Evolutionary conservation across 768 basidiomycete genomes (phyloP).

Genomic region (Amanita fuliginea): DNA sequence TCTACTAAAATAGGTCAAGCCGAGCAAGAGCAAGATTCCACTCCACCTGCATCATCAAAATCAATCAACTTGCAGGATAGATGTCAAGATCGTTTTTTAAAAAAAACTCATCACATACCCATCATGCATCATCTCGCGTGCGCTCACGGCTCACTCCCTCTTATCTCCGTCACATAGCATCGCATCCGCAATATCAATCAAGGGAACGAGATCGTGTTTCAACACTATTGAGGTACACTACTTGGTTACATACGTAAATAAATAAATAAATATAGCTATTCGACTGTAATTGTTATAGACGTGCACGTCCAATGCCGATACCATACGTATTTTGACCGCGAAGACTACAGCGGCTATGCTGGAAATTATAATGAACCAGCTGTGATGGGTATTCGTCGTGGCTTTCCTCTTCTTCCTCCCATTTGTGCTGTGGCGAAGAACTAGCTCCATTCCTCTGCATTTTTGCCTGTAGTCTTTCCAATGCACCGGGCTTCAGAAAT

Average conservation of each 20-base stretch:
- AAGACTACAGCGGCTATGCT: not conserved
- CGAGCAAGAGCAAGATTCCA: too few relatives aligned
- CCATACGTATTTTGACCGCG: not conserved
- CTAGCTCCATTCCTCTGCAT: not conserved
- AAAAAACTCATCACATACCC: too few relatives aligned
- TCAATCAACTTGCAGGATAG: too few relatives aligned
- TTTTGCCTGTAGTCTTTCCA: not conserved
- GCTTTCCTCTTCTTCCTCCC: not conserved
- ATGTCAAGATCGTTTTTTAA: too few relatives aligned
- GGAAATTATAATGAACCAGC: not conserved
- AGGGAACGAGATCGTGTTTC: too few relatives aligned
- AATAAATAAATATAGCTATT: not conserved
- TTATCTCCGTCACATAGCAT: too few relatives aligned
- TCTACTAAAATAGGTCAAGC: too few relatives aligned
- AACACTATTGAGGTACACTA: too few relatives aligned
- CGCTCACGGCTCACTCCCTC: too few relatives aligned
- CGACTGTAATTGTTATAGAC: not conserved
- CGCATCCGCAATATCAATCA: too few relatives aligned
- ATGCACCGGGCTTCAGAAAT: not conserved
- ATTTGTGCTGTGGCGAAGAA: not conserved
- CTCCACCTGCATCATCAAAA: too few relatives aligned
- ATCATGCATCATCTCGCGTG: too few relatives aligned
- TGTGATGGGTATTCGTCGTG: not conserved
- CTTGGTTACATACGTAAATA: not conserved
- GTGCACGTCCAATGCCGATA: not conserved